Conservation (phyloP, 768 basidiomycete genomes). For the Leccinum barrowsii region DNA sequence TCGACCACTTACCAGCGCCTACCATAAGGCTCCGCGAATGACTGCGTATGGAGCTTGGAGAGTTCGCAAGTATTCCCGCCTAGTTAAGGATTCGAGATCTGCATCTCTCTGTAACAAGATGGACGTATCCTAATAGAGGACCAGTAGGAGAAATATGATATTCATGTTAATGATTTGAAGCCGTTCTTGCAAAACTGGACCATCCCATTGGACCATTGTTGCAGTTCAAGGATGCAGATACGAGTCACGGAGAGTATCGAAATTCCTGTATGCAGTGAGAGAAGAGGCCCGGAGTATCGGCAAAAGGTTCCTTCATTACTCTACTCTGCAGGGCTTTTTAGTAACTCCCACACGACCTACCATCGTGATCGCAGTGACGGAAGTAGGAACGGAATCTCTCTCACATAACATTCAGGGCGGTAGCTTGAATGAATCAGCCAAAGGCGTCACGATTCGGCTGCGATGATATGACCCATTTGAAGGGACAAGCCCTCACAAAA, state of each 20-base stretch:
- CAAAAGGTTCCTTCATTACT: background rate
- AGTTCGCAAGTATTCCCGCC: constrained; percentile 26
- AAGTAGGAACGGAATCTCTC: constrained; percentile 4
- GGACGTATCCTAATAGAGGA: constrained; percentile 22
- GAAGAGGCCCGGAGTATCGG: background rate
- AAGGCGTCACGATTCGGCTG: background rate
- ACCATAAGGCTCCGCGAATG: constrained; percentile 23
- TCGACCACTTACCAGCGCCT: constrained; percentile 21
- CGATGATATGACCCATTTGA: background rate
- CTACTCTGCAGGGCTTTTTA: background rate
- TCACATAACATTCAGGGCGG: constrained; percentile 4
- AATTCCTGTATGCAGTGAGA: background rate
- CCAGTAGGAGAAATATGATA: constrained; percentile 16
- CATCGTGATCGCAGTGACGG: background rate
- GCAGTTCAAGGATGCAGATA: background rate
- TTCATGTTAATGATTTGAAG: background rate
- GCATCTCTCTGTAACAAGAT: background rate
- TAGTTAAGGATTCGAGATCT: background rate
- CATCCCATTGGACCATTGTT: constrained; percentile 22
- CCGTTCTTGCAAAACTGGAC: background rate
- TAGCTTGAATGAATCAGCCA: background rate
- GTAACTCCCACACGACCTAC: background rate
- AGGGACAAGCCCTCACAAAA: background rate
- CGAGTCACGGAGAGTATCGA: background rate
- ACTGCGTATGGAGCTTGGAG: constrained; percentile 22